Conservation (phyloP, 352 stramenopile species). For the Globisporangium radiosum region DNA sequence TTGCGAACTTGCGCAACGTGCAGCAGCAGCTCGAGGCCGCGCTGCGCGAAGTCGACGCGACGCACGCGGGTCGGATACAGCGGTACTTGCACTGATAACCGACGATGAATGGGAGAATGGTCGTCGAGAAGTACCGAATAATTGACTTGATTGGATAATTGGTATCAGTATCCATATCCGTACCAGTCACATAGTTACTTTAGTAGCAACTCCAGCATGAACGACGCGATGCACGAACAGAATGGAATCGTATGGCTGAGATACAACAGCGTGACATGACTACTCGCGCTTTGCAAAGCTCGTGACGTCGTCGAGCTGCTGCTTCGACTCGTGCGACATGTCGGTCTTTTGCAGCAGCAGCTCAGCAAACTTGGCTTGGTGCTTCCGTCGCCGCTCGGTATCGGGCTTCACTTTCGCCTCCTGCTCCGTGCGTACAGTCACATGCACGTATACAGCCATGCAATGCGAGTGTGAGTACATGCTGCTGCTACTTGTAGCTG, state of each 20-base stretch:
- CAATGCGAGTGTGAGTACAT: too few species aligned
- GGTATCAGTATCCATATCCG: too few species aligned
- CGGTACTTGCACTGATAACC: slow-evolving; percentile 51
- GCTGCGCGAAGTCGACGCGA: slow-evolving; percentile 60
- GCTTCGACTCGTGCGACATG: slow-evolving; percentile 54
- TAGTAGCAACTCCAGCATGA: too few species aligned
- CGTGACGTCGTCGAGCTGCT: slow-evolving; percentile 77
- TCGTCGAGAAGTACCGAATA: not conserved
- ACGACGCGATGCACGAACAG: too few species aligned
- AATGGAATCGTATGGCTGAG: too few species aligned
- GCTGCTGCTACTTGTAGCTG: too few species aligned
- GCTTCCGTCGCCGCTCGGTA: slow-evolving; percentile 44
- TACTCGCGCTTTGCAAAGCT: slow-evolving; percentile 48
- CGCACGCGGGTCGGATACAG: slow-evolving; percentile 67
- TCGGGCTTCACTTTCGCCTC: slow-evolving; percentile 68
- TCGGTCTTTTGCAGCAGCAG: slow-evolving; percentile 48
- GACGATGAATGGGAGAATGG: not conserved
- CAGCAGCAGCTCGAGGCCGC: slow-evolving; percentile 59
- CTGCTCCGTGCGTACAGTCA: slow-evolving; percentile 20
- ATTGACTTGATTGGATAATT: too few species aligned
- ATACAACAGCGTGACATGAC: too few species aligned
- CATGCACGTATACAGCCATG: not conserved
- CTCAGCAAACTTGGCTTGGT: slow-evolving; percentile 71
- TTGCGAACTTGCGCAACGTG: slow-evolving; percentile 52
- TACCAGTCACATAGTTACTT: too few species aligned